Base-by-base conservation (phyloP, 169 alveolate genomes). In the Eimeria sp. region DNA sequence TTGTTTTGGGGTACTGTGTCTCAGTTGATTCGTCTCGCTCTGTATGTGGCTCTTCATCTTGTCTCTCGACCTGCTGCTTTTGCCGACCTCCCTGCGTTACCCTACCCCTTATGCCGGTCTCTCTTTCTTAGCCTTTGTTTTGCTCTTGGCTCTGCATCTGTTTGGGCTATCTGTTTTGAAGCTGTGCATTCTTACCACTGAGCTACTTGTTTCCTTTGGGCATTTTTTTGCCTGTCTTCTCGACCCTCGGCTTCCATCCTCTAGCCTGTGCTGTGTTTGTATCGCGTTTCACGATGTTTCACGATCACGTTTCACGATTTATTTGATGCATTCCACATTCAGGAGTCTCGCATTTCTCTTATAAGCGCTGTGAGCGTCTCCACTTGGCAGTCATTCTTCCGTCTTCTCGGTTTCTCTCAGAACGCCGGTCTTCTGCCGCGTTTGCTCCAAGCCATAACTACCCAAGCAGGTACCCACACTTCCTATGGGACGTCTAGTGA, bases 391-490 rank as follows among this genome's bases (percentile, higher is more conserved):
- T 58, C 73, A 1, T 84, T 84, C 58, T 43, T 84, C 20, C 75
- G n/a, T 11, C 92, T 84, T 49, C 63, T 84, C n/a, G 92, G 70
- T 43, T 47, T 27, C 2, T 54, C 92, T 14, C 92, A 84, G 13
- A 84, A 61, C 58, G 22, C 80, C 70, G 61, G 27, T 58, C 92
- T 84, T 30, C 51, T 84, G 43, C 92, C 92, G 20, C 80, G 47
- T n/a, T 34, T 84, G 75, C 80, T 84, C 61, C 80, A 61, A 58
- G 47, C 91, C 73, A 25, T 47, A 83, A 83, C 88, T 4, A 47
- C 63, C 40, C 88, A 47, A 45, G 61, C 65, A 78, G 88, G 67
- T 78, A 78, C 11, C 88, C 65, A 2, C 40, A 70, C 16, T 27
- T 10, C 80, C 47, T 47, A 78, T 9, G 25, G 18, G 9, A 47